phyloP scores from a whole-genome alignment of 352 stramenopile species.

The Phytopythium ostracodes region DNA sequence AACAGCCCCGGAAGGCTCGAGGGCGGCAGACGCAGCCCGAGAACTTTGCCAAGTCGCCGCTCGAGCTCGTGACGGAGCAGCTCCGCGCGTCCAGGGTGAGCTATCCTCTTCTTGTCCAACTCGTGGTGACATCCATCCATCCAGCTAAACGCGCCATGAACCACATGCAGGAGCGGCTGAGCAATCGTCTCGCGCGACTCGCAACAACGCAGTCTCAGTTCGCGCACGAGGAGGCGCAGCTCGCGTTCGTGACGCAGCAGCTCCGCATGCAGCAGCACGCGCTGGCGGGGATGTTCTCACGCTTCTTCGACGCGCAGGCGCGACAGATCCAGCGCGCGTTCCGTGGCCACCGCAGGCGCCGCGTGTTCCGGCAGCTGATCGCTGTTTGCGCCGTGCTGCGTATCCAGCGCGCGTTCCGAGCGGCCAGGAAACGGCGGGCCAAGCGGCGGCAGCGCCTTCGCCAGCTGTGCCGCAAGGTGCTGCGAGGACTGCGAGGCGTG shows the following conservation, averaged over 20 bases:
- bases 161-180: slow-evolving; percentile 7
- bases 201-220: slow-evolving; percentile 28
- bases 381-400: slow-evolving; percentile 33
- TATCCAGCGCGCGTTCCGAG: slow-evolving; percentile 46
- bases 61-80: slow-evolving; percentile 25
- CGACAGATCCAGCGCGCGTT: slow-evolving; percentile 85
- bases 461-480: slow-evolving; percentile 38
- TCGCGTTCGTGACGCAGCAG: slow-evolving; percentile 14
- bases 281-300: slow-evolving; percentile 15
- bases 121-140: neutral
- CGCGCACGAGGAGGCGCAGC: slow-evolving; percentile 24
- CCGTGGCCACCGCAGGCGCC: slow-evolving; percentile 73
- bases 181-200: slow-evolving; percentile 23
- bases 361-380: slow-evolving; percentile 29
- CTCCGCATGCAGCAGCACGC: slow-evolving; percentile 25
- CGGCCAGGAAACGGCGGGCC: slow-evolving; percentile 22
- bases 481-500: slow-evolving; percentile 47
- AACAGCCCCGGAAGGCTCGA: slow-evolving; percentile 16
- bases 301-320: slow-evolving; percentile 31
- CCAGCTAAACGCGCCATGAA: neutral
- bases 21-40: slow-evolving; percentile 14
- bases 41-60: slow-evolving; percentile 19
- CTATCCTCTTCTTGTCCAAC: neutral
- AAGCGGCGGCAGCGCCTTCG: slow-evolving; percentile 32
- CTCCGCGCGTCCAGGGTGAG: slow-evolving; percentile 16